A percentile compares a stretch with the other conserved stretches of the same genome.
phyloP scores from a whole-genome alignment of 805 yeast genomes.

The Spathaspora arborariae region DNA sequence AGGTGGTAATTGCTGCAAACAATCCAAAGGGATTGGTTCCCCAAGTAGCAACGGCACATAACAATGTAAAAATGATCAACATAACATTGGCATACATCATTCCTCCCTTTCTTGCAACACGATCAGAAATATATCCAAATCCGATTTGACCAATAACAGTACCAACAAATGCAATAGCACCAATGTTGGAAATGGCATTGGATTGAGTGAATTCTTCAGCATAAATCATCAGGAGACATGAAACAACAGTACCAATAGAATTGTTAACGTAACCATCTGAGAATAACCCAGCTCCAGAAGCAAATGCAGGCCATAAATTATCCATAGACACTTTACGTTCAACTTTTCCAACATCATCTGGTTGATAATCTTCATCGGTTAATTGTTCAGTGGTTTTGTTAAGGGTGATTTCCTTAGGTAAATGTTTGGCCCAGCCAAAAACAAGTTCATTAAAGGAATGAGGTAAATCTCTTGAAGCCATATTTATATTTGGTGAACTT shows the following conservation, averaged over 20 bases:
- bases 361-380: slow-evolving; percentile 14
- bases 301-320: slow-evolving; percentile 59
- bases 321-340: slow-evolving; percentile 16
- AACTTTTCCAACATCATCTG: slow-evolving; percentile 20
- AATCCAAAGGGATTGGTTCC: slow-evolving; percentile 73
- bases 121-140: slow-evolving; percentile 81
- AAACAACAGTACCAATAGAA: slow-evolving; percentile 72
- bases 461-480: slow-evolving; percentile 51
- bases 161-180: slow-evolving; percentile 89
- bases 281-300: slow-evolving; percentile 90
- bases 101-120: slow-evolving; percentile 74
- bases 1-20: slow-evolving; percentile 78
- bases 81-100: slow-evolving; percentile 77
- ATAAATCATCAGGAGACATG: slow-evolving; percentile 65
- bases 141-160: slow-evolving; percentile 81
- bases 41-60: slow-evolving; percentile 81
- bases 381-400: slow-evolving; percentile 21
- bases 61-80: slow-evolving; percentile 71
- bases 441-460: slow-evolving; percentile 31
- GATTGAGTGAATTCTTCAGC: slow-evolving; percentile 60
- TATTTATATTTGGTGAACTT: slow-evolving; percentile 4
- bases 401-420: slow-evolving; percentile 41
- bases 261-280: slow-evolving; percentile 92
- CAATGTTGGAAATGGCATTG: slow-evolving; percentile 70
- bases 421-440: slow-evolving; percentile 40